A percentile compares a stretch with the other conserved stretches of the same genome.
Evolutionary conservation across 768 basidiomycete species (phyloP).

Genomic region (Suillus paluster): DNA sequence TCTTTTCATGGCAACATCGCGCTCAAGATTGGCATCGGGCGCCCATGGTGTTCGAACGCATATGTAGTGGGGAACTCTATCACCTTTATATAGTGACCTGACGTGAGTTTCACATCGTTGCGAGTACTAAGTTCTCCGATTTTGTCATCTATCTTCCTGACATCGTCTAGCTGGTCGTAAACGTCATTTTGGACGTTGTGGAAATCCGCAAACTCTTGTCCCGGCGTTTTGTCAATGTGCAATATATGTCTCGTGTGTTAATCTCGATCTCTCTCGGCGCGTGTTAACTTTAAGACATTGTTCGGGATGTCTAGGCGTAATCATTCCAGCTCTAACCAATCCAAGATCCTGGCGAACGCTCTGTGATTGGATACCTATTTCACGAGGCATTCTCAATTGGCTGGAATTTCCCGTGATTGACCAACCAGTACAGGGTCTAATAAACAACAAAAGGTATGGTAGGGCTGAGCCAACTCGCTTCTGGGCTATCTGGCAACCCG

Average conservation of each 20-base stretch:
- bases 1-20: neutral
- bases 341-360: neutral
- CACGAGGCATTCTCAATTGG: slow-evolving; percentile 3
- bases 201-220: slow-evolving; percentile 9
- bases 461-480: slow-evolving; percentile 6
- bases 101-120: neutral
- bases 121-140: neutral
- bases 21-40: neutral
- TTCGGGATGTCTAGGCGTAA: slow-evolving; percentile 1
- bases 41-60: neutral
- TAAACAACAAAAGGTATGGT: slow-evolving; percentile 8
- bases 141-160: slow-evolving; percentile 4
- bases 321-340: slow-evolving; percentile 9
- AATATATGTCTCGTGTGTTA: neutral
- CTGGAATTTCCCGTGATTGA: slow-evolving; percentile 14
- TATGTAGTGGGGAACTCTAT: neutral
- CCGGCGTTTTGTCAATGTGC: slow-evolving; percentile 8
- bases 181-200: neutral
- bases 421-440: slow-evolving; percentile 8
- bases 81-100: neutral
- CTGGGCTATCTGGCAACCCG: slow-evolving; percentile 13
- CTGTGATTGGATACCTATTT: slow-evolving; percentile 1
- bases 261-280: neutral
- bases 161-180: neutral
- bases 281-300: neutral